Evolutionary conservation across 176 grass and related monocot genomes (phyloP).

Genomic region (Areca catechu): DNA sequence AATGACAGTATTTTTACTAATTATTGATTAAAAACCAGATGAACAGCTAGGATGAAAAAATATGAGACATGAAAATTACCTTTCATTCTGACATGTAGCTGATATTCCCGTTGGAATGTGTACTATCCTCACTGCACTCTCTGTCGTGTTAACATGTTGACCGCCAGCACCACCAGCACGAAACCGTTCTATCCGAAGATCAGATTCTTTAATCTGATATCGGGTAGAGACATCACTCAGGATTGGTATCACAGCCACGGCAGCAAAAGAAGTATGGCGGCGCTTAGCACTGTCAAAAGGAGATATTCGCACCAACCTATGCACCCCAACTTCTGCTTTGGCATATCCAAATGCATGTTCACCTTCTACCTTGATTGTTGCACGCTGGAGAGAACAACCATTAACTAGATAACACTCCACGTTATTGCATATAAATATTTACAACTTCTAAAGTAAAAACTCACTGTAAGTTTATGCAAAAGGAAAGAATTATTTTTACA

Average conservation of each 20-base stretch:
- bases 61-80: conserved; percentile 33
- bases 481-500: too few relatives aligned
- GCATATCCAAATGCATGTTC: conserved; percentile 92
- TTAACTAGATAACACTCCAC: too few relatives aligned
- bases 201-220: conserved; percentile 90
- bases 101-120: conserved; percentile 86
- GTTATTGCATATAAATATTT: too few relatives aligned
- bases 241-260: conserved; percentile 89
- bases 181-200: conserved; percentile 84
- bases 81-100: conserved; percentile 92
- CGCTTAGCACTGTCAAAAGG: conserved; percentile 87
- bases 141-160: conserved; percentile 89
- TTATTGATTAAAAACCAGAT: neutral
- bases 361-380: conserved; percentile 84
- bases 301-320: conserved; percentile 85
- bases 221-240: conserved; percentile 49
- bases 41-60: neutral
- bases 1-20: too few relatives aligned
- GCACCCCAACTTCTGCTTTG: conserved; percentile 83
- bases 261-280: conserved; percentile 88
- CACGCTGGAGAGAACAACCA: conserved; percentile 41
- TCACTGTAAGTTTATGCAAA: too few relatives aligned
- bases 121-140: conserved; percentile 93
- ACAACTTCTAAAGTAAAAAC: too few relatives aligned
- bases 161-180: conserved; percentile 81